Percentiles rank a stretch among this genome's conserved stretches.
These are phyloP conservation scores for Halophytophthora polymorphica DNA, from an alignment of 352 stramenopile species.

Conservation along the genomic window DNA sequence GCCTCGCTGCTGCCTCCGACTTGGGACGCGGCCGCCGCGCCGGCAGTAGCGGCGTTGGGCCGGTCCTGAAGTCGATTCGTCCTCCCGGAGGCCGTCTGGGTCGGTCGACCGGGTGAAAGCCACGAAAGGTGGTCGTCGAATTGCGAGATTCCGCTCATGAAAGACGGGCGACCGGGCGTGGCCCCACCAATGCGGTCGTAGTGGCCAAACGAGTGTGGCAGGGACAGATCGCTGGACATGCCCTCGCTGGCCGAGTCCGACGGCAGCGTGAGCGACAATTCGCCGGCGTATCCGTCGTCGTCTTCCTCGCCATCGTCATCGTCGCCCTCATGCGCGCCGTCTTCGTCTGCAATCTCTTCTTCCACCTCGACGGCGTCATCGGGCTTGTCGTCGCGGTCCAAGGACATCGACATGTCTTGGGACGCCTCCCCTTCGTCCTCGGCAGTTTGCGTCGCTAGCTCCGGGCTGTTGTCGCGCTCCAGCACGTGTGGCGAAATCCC, in stretches of 20 bases:
- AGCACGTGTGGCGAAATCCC: slow-evolving; percentile 48
- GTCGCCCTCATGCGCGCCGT: slow-evolving; percentile 18
- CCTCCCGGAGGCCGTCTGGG: slow-evolving; percentile 3
- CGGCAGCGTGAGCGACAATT: slow-evolving; percentile 33
- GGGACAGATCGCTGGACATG: slow-evolving; percentile 65
- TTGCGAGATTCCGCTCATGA: slow-evolving; percentile 26
- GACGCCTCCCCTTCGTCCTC: slow-evolving; percentile 2
- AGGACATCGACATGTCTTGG: neutral
- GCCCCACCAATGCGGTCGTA: slow-evolving; percentile 32
- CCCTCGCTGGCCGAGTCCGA: slow-evolving; percentile 66
- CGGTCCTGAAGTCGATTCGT: slow-evolving; percentile 16
- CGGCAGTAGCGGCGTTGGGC: neutral
- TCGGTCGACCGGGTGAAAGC: slow-evolving; percentile 4
- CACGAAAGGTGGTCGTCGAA: slow-evolving; percentile 59
- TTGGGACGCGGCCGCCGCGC: neutral
- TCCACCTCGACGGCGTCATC: slow-evolving; percentile 22
- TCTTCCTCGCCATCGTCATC: slow-evolving; percentile 22
- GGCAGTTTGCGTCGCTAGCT: neutral
- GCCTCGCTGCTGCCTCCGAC: slow-evolving; percentile 14
- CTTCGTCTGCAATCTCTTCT: slow-evolving; percentile 12
- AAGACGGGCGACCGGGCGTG: slow-evolving; percentile 8
- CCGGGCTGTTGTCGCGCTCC: slow-evolving; percentile 6
- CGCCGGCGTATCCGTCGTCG: slow-evolving; percentile 17
- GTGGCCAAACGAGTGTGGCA: slow-evolving; percentile 65
- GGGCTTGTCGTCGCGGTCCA: slow-evolving; percentile 2